Base-by-base conservation (phyloP, 306 rosid species). In the Prunus mume region DNA sequence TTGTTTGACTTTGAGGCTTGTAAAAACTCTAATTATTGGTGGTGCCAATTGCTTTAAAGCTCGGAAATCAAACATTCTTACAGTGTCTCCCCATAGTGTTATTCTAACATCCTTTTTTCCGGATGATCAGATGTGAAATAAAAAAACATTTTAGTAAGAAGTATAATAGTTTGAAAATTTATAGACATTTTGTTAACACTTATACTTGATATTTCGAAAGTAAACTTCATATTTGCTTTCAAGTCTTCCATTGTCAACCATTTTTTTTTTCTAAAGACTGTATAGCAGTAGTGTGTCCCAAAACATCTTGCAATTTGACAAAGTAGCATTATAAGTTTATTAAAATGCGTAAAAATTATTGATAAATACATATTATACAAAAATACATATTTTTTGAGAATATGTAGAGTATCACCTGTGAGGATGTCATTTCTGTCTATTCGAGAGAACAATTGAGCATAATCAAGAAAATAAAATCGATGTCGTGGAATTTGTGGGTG, bases 221-320 rank as follows among this genome's bases (percentile, higher is more conserved):
- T 56, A 56, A 86, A 78, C 80, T 82, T 80, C 84, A 80, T 30
- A 62, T 80, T 88, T 90, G 38, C 78, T 89, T 84, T 72, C 61
- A 56, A 56, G 19, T 56, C 11, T 56, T 19, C 9, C 1, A 3
- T 56, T 20, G 27, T 12, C 61, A n/a, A 56, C 61, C 3, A n/a
- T 56, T 56, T 56, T 56, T 9, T 9, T 11, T 20, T 20, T 20
- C 11, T 1, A 56, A 10, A 20, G 27, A 10, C 0, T n/a, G 27
- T 8, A 20, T 1, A 18, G 27, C 14, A 56, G 11, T 19, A 8
- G 9, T 56, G 14, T 56, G 5, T 20, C 5, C 27, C 27, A 55
- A 19, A 20, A 56, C 61, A 2, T 56, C 20, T 56, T 56, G 27
- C 61, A 56, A 56, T 19, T 20, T 20, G 27, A n/a, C 12, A 32